phyloP scores from a whole-genome alignment of 495 filamentous ascomycete genomes.

The Hyaloscypha bicolor region DNA sequence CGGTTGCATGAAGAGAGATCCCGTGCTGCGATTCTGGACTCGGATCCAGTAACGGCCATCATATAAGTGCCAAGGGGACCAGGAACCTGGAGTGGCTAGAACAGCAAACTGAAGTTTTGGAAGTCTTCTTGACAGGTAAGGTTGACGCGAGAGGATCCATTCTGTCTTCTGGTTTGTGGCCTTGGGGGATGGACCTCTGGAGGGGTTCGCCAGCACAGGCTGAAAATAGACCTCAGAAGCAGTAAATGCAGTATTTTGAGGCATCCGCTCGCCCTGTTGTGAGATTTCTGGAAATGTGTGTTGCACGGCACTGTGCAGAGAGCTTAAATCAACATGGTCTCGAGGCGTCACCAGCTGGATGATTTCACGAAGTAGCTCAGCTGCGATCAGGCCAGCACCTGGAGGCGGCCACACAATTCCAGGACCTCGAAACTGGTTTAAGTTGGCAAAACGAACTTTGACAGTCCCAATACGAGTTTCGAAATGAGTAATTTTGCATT shows the following conservation, averaged over 20 bases:
- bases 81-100: constrained; percentile 15
- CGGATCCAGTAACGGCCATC: constrained; percentile 87
- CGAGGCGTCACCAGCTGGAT: constrained; percentile 23
- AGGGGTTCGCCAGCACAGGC: neutral
- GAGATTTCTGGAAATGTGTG: constrained; percentile 21
- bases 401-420: constrained; percentile 8
- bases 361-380: constrained; percentile 24
- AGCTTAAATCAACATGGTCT: constrained; percentile 19
- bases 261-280: neutral
- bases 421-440: constrained; percentile 23
- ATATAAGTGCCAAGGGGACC: constrained; percentile 61
- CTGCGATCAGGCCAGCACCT: constrained; percentile 27
- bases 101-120: constrained; percentile 19
- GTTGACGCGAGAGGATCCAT: constrained; percentile 56
- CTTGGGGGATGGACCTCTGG: neutral
- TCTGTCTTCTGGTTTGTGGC: constrained; percentile 22
- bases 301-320: constrained; percentile 10
- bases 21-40: constrained; percentile 44
- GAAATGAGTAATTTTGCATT: constrained; percentile 40
- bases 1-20: constrained; percentile 49
- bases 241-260: constrained; percentile 15
- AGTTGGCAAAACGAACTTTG: constrained; percentile 42
- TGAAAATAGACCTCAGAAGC: constrained; percentile 23
- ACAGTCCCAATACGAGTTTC: constrained; percentile 43
- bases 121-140: constrained; percentile 40